These are phyloP conservation scores for Candida ulmi DNA, from an alignment of 805 yeast species.

Conservation along the genomic window DNA sequence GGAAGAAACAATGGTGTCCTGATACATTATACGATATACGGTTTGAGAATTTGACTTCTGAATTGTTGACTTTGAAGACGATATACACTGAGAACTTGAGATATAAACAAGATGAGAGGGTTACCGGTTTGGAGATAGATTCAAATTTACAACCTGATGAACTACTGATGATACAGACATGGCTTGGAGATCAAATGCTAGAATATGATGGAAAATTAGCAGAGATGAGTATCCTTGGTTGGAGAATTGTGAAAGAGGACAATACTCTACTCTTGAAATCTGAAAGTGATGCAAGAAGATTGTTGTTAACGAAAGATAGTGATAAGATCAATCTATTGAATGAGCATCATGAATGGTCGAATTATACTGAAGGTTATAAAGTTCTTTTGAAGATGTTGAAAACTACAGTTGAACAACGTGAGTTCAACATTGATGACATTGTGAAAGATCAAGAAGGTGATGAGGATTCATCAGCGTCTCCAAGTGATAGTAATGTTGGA, in stretches of 20 bases:
- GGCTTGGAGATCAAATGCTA: conserved; percentile 9
- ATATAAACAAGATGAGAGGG: background rate
- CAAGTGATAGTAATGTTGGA: background rate
- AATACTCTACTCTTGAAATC: conserved; percentile 26
- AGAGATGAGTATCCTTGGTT: conserved; percentile 28
- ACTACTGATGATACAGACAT: background rate
- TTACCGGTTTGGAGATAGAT: conserved; percentile 3
- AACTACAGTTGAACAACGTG: background rate
- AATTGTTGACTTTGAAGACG: conserved; percentile 3
- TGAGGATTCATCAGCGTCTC: no score
- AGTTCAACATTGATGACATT: background rate
- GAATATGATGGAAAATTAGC: conserved; percentile 7
- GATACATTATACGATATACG: conserved; percentile 12
- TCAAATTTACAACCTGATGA: conserved; percentile 1
- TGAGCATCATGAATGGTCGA: conserved; percentile 36
- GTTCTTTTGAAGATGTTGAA: conserved; percentile 5
- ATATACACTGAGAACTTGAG: conserved; percentile 6
- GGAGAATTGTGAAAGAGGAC: conserved; percentile 28
- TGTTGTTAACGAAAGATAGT: conserved; percentile 18
- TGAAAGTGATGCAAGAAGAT: conserved; percentile 30
- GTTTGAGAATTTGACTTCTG: conserved; percentile 7
- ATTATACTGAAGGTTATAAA: conserved; percentile 22
- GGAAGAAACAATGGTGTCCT: conserved; percentile 17
- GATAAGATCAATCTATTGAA: conserved; percentile 24
- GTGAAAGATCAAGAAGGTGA: conserved; percentile 3